phyloP scores from a whole-genome alignment of 805 yeast species.

The Lachancea meyersii region DNA sequence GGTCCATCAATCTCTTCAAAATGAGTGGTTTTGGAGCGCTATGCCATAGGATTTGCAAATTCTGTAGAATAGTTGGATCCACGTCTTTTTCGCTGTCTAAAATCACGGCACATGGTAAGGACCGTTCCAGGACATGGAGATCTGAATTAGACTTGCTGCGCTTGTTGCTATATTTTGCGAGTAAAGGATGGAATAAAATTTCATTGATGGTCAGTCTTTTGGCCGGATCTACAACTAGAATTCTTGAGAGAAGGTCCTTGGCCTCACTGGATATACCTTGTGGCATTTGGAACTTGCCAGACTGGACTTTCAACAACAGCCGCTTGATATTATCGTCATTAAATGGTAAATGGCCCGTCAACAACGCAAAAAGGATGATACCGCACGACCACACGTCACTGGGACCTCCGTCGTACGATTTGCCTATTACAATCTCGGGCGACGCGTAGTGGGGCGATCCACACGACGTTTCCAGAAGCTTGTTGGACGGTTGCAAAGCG shows the following conservation, averaged over 20 bases:
- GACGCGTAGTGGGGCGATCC: conserved; percentile 89
- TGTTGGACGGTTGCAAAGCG: conserved; percentile 67
- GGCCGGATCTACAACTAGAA: conserved; percentile 65
- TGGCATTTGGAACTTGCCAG: conserved; percentile 72
- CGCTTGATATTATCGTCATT: conserved; percentile 76
- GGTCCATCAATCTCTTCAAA: conserved; percentile 46
- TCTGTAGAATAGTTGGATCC: conserved; percentile 68
- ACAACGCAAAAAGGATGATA: conserved; percentile 67
- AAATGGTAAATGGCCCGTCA: conserved; percentile 78
- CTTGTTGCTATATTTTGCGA: conserved; percentile 50
- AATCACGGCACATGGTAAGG: conserved; percentile 11
- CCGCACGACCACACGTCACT: conserved; percentile 90
- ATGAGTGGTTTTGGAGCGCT: conserved; percentile 60
- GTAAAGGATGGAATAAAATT: conserved; percentile 70
- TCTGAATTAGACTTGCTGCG: conserved; percentile 29
- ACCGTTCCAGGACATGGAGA: conserved; percentile 19
- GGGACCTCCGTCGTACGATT: conserved; percentile 74
- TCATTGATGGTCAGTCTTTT: conserved; percentile 63
- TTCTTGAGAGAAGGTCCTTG: conserved; percentile 53
- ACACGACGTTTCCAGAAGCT: conserved; percentile 70
- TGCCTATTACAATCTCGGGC: conserved; percentile 77
- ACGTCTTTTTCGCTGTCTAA: conserved; percentile 41
- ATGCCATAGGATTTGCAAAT: conserved; percentile 74
- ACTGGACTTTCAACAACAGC: conserved; percentile 65
- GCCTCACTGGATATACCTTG: conserved; percentile 57